phyloP scores from a whole-genome alignment of 352 stramenopile species.

The Phytophthora syringae region DNA sequence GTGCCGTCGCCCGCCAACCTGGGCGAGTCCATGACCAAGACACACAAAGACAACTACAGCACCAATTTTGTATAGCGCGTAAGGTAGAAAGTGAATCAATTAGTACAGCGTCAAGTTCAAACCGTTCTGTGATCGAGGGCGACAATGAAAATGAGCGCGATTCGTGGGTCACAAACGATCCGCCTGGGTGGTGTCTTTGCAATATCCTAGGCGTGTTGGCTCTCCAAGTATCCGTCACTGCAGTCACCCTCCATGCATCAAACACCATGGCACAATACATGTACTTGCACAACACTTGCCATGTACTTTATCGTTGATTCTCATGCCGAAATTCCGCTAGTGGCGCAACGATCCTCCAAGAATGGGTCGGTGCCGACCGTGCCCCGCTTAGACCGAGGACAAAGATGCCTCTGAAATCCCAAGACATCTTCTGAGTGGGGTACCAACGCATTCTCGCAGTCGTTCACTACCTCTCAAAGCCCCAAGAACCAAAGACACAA shows the following conservation, averaged over 20 bases:
- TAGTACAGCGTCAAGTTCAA: slow-evolving; percentile 11
- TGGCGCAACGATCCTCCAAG: too few relatives aligned
- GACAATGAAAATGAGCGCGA: slow-evolving; percentile 12
- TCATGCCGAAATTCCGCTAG: too few relatives aligned
- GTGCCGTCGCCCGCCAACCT: slow-evolving; percentile 17
- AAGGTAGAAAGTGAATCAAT: slow-evolving; percentile 12
- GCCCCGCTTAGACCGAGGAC: too few relatives aligned
- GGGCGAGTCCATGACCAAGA: slow-evolving; percentile 27
- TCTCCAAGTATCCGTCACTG: neutral
- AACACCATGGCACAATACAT: too few relatives aligned
- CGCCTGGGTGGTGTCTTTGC: slow-evolving; percentile 9
- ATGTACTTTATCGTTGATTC: too few relatives aligned
- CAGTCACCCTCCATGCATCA: too few relatives aligned
- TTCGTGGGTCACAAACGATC: slow-evolving; percentile 28
- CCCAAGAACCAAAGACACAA: too few relatives aligned
- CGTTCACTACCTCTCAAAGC: neutral
- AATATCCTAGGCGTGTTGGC: slow-evolving; percentile 14
- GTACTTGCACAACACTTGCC: too few relatives aligned
- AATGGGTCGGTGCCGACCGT: too few relatives aligned
- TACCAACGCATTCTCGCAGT: neutral
- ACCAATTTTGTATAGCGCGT: slow-evolving; percentile 46
- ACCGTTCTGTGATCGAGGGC: neutral
- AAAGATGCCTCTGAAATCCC: too few relatives aligned
- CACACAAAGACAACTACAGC: slow-evolving; percentile 45
- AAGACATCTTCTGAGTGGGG: neutral